Base-by-base conservation (phyloP, 75 land plant genomes). In the Adiantum capillusveneris region DNA sequence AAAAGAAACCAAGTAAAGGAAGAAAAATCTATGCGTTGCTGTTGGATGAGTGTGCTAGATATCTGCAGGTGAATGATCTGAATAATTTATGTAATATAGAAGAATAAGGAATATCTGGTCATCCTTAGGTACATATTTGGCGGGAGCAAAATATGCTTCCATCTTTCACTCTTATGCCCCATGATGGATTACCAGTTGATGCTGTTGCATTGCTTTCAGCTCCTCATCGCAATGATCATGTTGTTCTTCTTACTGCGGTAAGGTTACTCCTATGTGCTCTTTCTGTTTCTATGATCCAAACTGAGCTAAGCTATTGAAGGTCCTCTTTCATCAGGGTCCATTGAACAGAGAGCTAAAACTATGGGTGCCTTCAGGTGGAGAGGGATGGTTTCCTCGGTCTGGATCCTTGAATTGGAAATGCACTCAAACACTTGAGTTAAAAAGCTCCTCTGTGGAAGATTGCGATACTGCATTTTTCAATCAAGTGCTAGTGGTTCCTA, bases 91-190 rank as follows among this genome's bases (percentile, higher is more conserved):
- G n/a, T n/a, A n/a, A n/a, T n/a, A n/a, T n/a, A n/a, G n/a, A n/a
- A n/a, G n/a, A n/a, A n/a, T n/a, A n/a, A n/a, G n/a, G n/a, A n/a
- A n/a, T n/a, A n/a, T n/a, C n/a, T n/a, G n/a, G n/a, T n/a, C n/a
- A n/a, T n/a, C n/a, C n/a, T n/a, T n/a, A 95, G 99, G 82, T 95
- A 25, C 83, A 85, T 60, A 78, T 95, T 12, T 95, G 99, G 99
- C 87, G 79, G 28, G 88, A 86, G 49, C 70, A 81, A 26, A 94
- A 75, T 53, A 49, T 75, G 25, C 30, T 29, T 25, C 84, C 88
- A 21, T 69, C 80, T 46, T 50, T 56, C 6, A 73, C 60, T 9
- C 49, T 95, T 56, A 63, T 59, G 46, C 99, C 99, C 26, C 97
- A 95, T 73, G 81, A 63, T 44, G 91, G 88, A 31, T 71, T 81